A percentile compares a stretch with the other conserved stretches of the same genome.
phyloP scores from a whole-genome alignment of 2,329 filamentous ascomycete species.

The Plectosphaerella cucumerina region DNA sequence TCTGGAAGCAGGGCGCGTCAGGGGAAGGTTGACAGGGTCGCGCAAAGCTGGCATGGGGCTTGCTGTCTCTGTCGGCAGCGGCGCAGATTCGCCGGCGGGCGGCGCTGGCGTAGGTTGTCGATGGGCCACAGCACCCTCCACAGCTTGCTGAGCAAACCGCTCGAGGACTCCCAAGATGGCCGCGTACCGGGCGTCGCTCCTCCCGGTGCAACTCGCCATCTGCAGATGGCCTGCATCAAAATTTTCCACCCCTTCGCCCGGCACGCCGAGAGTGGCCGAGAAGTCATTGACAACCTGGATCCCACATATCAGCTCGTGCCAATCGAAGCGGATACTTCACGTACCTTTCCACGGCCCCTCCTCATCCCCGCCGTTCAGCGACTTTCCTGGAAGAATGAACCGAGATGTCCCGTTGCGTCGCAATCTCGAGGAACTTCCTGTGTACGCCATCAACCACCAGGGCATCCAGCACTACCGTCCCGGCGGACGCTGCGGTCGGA shows the following conservation, averaged over 20 bases:
- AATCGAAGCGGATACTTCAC: slow-evolving; percentile 32
- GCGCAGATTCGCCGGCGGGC: too few relatives aligned
- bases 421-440: slow-evolving; percentile 24
- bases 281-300: neutral
- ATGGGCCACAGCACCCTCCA: too few relatives aligned
- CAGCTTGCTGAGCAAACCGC: neutral
- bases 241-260: neutral
- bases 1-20: neutral
- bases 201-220: neutral
- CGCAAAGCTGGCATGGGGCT: too few relatives aligned
- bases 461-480: slow-evolving; percentile 24
- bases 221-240: neutral
- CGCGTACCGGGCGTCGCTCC: neutral
- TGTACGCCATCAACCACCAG: slow-evolving; percentile 34
- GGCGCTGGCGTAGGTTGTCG: too few relatives aligned
- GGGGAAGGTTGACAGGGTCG: too few relatives aligned
- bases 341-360: slow-evolving; percentile 22
- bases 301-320: slow-evolving; percentile 22
- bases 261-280: neutral
- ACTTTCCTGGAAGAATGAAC: slow-evolving; percentile 33
- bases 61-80: too few relatives aligned
- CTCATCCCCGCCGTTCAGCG: slow-evolving; percentile 26
- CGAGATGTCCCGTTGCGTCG: slow-evolving; percentile 17
- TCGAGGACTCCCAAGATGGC: neutral
- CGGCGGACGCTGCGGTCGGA: slow-evolving; percentile 23